A percentile compares a stretch with the other conserved stretches of the same genome.
Conservation (phyloP, 2,329 filamentous ascomycete genomes). For the Botrytis paeoniae region DNA sequence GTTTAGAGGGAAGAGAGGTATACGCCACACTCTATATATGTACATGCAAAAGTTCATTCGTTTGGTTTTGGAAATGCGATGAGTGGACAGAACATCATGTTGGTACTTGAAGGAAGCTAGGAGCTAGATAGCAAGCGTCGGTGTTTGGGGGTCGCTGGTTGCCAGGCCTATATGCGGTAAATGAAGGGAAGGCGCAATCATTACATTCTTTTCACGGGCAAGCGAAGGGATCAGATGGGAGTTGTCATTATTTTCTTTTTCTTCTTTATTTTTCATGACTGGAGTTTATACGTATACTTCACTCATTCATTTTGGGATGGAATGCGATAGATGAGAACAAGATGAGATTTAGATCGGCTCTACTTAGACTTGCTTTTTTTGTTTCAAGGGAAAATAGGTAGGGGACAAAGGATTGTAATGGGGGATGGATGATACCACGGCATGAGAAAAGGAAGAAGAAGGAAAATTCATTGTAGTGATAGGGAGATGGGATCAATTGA, state of each 20-base stretch:
- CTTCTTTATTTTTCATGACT: neutral
- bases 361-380: neutral
- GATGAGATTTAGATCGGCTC: neutral
- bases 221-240: neutral
- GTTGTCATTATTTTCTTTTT: neutral
- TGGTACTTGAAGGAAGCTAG: neutral
- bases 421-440: slow-evolving; percentile 14
- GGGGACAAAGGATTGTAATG: neutral
- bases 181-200: slow-evolving; percentile 2
- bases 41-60: neutral
- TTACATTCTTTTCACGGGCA: neutral
- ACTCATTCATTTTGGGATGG: neutral
- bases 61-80: neutral
- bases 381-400: neutral
- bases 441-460: neutral
- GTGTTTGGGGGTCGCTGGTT: slow-evolving; percentile 5
- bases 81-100: neutral
- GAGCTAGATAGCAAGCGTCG: neutral
- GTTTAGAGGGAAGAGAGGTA: neutral
- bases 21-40: neutral
- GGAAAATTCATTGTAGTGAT: neutral
- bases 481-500: neutral
- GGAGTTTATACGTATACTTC: neutral
- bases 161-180: neutral
- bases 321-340: neutral